Evolutionary conservation across 2,329 filamentous ascomycete species (phyloP).

Genomic region (Penicillium aurantiogriseum): DNA sequence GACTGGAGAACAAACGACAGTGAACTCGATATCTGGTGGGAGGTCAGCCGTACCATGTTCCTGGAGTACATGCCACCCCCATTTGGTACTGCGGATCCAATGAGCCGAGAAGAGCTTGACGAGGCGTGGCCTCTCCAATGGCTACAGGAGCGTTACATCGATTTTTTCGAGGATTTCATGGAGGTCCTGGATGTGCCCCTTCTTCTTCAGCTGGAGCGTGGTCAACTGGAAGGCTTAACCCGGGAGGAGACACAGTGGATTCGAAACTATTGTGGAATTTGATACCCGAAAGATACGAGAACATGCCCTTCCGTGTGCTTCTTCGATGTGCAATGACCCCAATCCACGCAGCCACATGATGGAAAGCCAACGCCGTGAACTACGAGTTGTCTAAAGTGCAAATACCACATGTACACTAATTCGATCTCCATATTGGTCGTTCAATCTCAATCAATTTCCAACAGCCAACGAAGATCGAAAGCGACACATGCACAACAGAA

Average conservation of each 20-base stretch:
- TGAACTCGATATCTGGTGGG: slow-evolving; percentile 34
- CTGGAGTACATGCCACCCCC: slow-evolving; percentile 22
- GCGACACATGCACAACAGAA: neutral
- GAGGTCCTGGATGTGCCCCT: slow-evolving; percentile 47
- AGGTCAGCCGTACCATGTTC: slow-evolving; percentile 23
- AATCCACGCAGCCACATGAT: neutral
- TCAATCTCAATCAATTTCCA: neutral
- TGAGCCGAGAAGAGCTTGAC: slow-evolving; percentile 26
- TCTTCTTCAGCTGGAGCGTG: slow-evolving; percentile 53
- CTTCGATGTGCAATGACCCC: neutral
- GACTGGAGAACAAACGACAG: slow-evolving; percentile 42
- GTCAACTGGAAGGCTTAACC: slow-evolving; percentile 42
- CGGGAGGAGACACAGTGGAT: slow-evolving; percentile 34
- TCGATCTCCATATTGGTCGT: neutral
- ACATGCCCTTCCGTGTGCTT: neutral
- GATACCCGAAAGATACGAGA: neutral
- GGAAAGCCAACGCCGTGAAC: neutral
- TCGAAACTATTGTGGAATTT: neutral
- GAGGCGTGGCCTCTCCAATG: slow-evolving; percentile 28
- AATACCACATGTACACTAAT: neutral
- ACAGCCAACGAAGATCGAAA: neutral
- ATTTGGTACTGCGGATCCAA: slow-evolving; percentile 8
- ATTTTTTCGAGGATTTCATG: slow-evolving; percentile 47
- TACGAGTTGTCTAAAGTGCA: neutral
- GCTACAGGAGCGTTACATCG: slow-evolving; percentile 28